A percentile compares a stretch with the other conserved stretches of the same genome.
Conservation (phyloP, 371 early-diverging fungal species). For the Mucor circinelloides region DNA sequence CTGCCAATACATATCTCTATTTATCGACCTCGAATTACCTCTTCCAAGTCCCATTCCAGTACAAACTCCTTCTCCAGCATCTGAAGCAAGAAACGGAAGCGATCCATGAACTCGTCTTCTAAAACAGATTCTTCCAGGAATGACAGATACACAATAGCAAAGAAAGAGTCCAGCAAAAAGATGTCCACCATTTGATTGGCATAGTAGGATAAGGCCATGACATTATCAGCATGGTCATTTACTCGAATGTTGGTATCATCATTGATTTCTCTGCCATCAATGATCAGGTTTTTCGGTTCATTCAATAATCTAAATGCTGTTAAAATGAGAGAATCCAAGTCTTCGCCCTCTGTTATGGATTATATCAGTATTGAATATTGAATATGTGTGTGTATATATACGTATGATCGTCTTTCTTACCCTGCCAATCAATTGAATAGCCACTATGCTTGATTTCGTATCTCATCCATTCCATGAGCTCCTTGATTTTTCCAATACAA, state of each 20-base stretch:
- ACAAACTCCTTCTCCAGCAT: constrained; percentile 53
- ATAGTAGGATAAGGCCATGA: constrained; percentile 53
- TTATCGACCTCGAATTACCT: constrained; percentile 20
- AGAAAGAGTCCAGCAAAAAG: constrained; percentile 48
- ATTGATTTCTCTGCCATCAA: constrained; percentile 48
- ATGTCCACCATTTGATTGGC: constrained; percentile 51
- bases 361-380: background rate
- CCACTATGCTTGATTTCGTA: constrained; percentile 30
- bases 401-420: constrained; percentile 27
- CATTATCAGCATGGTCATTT: constrained; percentile 56
- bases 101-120: constrained; percentile 51
- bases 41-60: constrained; percentile 41
- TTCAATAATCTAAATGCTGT: constrained; percentile 46
- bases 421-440: constrained; percentile 45
- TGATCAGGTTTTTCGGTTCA: constrained; percentile 47
- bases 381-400: background rate
- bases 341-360: constrained; percentile 40
- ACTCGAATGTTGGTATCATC: constrained; percentile 55
- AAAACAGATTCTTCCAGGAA: constrained; percentile 35
- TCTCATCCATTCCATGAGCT: constrained; percentile 47
- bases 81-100: constrained; percentile 50
- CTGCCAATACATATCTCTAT: no score
- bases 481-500: constrained; percentile 48
- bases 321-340: constrained; percentile 42
- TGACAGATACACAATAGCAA: constrained; percentile 49